Conservation (phyloP, 2,329 filamentous ascomycete genomes). For the Escovopsis sp. region DNA sequence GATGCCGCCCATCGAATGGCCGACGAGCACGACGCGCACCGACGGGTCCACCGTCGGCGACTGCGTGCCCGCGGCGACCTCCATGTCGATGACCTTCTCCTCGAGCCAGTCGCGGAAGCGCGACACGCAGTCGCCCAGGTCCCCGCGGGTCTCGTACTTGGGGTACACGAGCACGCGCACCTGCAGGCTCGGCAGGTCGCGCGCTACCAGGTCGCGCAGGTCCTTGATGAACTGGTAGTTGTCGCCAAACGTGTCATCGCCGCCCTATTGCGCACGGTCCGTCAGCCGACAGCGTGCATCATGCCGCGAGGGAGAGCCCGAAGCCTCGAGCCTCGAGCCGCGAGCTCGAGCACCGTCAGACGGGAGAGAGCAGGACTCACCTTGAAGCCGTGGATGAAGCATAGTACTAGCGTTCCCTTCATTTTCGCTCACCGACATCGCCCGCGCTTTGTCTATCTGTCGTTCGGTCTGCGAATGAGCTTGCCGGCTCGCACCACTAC, state of each 20-base stretch:
- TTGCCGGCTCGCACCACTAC: too few species aligned
- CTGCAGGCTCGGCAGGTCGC: conserved; percentile 52
- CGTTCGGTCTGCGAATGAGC: too few species aligned
- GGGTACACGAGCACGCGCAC: conserved; percentile 61
- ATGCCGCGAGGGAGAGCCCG: too few species aligned
- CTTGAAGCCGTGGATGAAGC: conserved; percentile 86
- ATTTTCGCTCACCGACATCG: conserved; percentile 10
- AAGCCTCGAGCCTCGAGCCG: not conserved
- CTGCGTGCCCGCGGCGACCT: conserved; percentile 65
- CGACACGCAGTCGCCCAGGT: conserved; percentile 54
- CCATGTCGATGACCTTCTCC: conserved; percentile 85
- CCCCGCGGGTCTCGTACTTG: conserved; percentile 67
- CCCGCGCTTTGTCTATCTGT: too few species aligned
- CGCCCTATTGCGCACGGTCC: conserved; percentile 36
- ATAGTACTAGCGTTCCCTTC: conserved; percentile 66
- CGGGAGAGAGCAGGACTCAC: conserved; percentile 19
- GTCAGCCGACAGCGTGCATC: not conserved
- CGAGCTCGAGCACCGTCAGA: too few species aligned
- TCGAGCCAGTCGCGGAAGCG: conserved; percentile 73
- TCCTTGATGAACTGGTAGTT: conserved; percentile 55
- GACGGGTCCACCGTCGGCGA: conserved; percentile 78
- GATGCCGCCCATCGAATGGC: conserved; percentile 88
- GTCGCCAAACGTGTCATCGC: conserved; percentile 60
- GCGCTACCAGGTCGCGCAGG: conserved; percentile 47
- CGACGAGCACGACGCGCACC: conserved; percentile 66